A percentile compares a stretch with the other conserved stretches of the same genome.
These are phyloP conservation scores for Orbilia brochopaga DNA, from an alignment of 2,329 filamentous ascomycete genomes.

Conservation along the genomic window DNA sequence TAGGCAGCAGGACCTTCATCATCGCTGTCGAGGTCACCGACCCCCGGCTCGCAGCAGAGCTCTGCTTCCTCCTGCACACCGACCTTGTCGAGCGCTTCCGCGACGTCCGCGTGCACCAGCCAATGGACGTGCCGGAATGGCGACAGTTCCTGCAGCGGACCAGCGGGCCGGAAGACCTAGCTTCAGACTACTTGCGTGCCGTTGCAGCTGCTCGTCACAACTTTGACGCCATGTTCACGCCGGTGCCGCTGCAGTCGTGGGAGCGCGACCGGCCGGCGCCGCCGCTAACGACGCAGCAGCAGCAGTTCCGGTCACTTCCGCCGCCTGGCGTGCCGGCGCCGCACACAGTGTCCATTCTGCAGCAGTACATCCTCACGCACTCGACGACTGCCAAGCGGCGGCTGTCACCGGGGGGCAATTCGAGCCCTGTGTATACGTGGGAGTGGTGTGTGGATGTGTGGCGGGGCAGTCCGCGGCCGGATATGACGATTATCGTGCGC, in stretches of 20 bases:
- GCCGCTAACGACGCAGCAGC: constrained; percentile 2
- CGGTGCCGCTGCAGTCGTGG: constrained; percentile 55
- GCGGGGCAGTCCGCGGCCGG: constrained; percentile 82
- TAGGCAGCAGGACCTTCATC: constrained; percentile 34
- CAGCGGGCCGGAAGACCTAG: constrained; percentile 33
- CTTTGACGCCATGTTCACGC: constrained; percentile 63
- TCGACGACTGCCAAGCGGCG: constrained; percentile 76
- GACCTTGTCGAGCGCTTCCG: constrained; percentile 28
- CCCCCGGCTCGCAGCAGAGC: constrained; percentile 28
- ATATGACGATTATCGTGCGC: constrained; percentile 75
- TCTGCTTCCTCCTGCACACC: constrained; percentile 32
- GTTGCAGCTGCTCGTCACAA: constrained; percentile 41
- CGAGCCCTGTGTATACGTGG: constrained; percentile 85
- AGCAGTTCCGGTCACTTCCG: constrained; percentile 28
- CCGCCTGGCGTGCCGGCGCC: not conserved
- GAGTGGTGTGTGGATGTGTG: constrained; percentile 95
- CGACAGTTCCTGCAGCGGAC: constrained; percentile 37
- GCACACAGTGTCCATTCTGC: constrained; percentile 51
- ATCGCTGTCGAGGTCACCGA: constrained; percentile 36
- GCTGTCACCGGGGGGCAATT: constrained; percentile 62
- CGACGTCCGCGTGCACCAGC: constrained; percentile 34
- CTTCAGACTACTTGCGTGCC: constrained; percentile 39
- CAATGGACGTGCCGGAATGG: constrained; percentile 40
- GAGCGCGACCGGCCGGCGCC: not conserved
- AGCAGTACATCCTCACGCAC: constrained; percentile 76